phyloP scores from a whole-genome alignment of 2,329 filamentous ascomycete genomes.

The Alternaria gaisen region DNA sequence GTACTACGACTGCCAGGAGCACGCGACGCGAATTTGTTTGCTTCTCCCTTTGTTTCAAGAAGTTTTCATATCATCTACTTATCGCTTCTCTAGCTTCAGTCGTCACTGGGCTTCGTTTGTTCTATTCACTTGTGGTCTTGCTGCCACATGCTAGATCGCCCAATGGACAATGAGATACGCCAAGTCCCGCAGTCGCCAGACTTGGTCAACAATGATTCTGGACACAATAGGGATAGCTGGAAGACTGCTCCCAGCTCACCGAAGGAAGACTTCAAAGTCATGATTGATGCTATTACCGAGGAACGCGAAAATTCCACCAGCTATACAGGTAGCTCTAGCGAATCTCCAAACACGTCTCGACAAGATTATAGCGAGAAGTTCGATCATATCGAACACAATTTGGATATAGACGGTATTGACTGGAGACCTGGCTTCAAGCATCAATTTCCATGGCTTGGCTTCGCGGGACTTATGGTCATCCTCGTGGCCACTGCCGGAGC shows the following conservation, averaged over 20 bases:
- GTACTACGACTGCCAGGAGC: constrained; percentile 3
- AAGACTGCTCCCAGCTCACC: background rate
- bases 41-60: background rate
- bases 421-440: constrained; percentile 34
- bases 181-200: background rate
- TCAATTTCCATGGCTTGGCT: constrained; percentile 37
- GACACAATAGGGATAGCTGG: background rate
- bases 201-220: background rate
- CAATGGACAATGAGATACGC: constrained; percentile 9
- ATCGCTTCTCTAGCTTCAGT: background rate
- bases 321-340: background rate
- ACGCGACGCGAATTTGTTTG: constrained; percentile 13
- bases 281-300: constrained; percentile 10
- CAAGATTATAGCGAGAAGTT: constrained; percentile 1
- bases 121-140: background rate
- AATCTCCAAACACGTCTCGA: background rate
- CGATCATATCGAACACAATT: constrained; percentile 5
- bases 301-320: background rate
- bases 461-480: constrained; percentile 28
- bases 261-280: constrained; percentile 14
- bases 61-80: background rate
- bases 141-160: background rate
- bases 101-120: background rate
- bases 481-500: constrained; percentile 31
- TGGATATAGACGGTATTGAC: constrained; percentile 29